A percentile compares a stretch with the other conserved stretches of the same genome.
These are phyloP conservation scores for Crithidia acanthocephali DNA, from an alignment of 208 protist species.

Conservation along the genomic window DNA sequence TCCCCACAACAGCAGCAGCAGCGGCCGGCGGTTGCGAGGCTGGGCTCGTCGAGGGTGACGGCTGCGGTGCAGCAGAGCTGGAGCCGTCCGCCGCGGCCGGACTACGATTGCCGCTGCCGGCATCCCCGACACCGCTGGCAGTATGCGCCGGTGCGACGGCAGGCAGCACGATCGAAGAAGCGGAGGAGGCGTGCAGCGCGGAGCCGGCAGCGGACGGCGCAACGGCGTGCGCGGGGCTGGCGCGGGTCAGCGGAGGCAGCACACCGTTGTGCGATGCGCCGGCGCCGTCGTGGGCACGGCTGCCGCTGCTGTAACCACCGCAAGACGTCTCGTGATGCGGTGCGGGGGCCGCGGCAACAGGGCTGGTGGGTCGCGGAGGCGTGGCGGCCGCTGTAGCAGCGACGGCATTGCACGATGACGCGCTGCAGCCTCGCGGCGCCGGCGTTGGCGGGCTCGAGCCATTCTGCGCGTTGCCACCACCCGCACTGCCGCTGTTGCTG, in stretches of 20 bases:
- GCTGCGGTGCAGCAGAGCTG: not conserved
- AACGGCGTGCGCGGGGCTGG: not conserved
- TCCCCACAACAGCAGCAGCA: not conserved
- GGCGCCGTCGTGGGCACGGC: not conserved
- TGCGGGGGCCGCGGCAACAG: not conserved
- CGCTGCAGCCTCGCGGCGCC: conserved; percentile 20
- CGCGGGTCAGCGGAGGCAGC: conserved; percentile 19
- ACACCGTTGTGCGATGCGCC: not conserved
- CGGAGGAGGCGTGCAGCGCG: not conserved
- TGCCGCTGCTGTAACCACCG: not conserved
- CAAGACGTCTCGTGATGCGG: too few species aligned
- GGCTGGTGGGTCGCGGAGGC: not conserved
- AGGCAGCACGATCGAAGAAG: not conserved
- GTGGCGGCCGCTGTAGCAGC: not conserved
- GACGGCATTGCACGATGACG: conserved; percentile 3
- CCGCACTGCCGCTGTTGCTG: not conserved
- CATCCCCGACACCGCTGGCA: too few species aligned
- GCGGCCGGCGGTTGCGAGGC: not conserved
- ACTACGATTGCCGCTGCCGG: too few species aligned
- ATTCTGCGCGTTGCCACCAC: too few species aligned
- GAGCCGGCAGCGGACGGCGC: not conserved
- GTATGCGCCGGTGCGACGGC: too few species aligned
- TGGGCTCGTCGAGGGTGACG: not conserved
- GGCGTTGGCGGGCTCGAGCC: conserved; percentile 7
- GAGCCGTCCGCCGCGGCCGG: not conserved